Evolutionary conservation across 352 stramenopile genomes (phyloP).

Genomic region (Globisporangium apiculatum): DNA sequence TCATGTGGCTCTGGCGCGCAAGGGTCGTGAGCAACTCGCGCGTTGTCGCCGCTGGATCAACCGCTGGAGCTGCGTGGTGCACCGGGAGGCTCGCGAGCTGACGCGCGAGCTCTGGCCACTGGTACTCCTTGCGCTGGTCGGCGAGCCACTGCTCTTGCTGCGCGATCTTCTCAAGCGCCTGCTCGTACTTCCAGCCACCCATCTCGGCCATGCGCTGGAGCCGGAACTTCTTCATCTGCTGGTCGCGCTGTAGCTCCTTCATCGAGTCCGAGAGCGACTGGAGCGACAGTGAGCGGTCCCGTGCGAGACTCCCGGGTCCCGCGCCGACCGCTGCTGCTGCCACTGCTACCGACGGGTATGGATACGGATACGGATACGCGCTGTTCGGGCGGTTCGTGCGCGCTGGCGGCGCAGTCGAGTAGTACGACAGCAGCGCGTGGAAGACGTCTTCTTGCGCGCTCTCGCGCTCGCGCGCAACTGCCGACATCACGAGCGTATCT

Average conservation of each 20-base stretch:
- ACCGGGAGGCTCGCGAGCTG: constrained; percentile 27
- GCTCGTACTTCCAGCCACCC: constrained; percentile 69
- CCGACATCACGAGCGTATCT: constrained; percentile 79
- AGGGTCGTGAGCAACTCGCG: constrained; percentile 19
- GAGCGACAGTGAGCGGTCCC: constrained; percentile 20
- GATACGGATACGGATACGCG: constrained; percentile 1
- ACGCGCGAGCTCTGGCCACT: constrained; percentile 48
- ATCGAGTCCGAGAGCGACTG: constrained; percentile 57
- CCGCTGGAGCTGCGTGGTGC: constrained; percentile 7
- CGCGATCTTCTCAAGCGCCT: constrained; percentile 38
- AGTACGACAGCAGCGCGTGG: constrained; percentile 56
- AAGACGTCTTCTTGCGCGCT: constrained; percentile 67
- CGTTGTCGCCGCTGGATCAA: constrained; percentile 11
- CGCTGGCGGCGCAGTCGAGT: constrained; percentile 21
- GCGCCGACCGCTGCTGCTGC: not conserved
- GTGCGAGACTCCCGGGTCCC: constrained; percentile 1
- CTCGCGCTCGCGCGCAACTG: constrained; percentile 70
- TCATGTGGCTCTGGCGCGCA: constrained; percentile 34
- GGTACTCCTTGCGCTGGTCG: constrained; percentile 44
- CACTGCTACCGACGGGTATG: no score
- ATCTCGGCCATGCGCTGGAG: constrained; percentile 61
- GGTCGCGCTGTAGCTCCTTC: constrained; percentile 74
- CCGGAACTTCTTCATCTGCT: constrained; percentile 80
- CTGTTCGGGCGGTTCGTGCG: constrained; percentile 10
- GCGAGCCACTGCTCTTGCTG: constrained; percentile 56